A percentile compares a stretch with the other conserved stretches of the same genome.
These are phyloP conservation scores for Beauveria brongniartii DNA, from an alignment of 2,329 filamentous ascomycete species.

Conservation along the genomic window DNA sequence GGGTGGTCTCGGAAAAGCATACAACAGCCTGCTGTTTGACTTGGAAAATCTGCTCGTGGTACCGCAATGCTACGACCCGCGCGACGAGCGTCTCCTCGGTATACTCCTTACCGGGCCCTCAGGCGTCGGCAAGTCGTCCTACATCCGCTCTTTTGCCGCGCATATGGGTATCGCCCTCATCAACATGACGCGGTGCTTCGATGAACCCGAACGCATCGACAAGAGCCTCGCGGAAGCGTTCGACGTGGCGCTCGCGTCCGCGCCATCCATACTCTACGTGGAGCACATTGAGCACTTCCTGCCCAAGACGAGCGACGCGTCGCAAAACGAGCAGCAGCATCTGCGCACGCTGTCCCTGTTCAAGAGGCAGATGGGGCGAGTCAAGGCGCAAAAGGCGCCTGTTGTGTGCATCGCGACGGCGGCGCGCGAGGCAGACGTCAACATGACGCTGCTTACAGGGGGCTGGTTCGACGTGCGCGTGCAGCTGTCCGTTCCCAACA, in stretches of 20 bases:
- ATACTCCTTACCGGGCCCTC: constrained; percentile 71
- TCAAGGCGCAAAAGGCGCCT: constrained; percentile 62
- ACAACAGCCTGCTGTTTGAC: constrained; percentile 16
- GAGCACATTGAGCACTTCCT: constrained; percentile 82
- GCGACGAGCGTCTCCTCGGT: constrained; percentile 31
- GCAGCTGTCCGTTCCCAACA: constrained; percentile 79
- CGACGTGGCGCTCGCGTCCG: constrained; percentile 76
- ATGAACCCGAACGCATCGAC: constrained; percentile 31
- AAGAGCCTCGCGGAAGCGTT: constrained; percentile 32
- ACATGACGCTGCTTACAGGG: constrained; percentile 65
- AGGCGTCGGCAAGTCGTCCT: constrained; percentile 73
- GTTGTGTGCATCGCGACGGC: constrained; percentile 87
- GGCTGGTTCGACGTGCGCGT: constrained; percentile 78
- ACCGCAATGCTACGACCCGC: constrained; percentile 15
- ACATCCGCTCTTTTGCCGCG: constrained; percentile 66
- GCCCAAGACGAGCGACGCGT: constrained; percentile 67
- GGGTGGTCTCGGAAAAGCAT: constrained; percentile 23
- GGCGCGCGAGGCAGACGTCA: constrained; percentile 77
- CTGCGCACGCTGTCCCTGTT: constrained; percentile 79
- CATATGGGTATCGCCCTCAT: constrained; percentile 67
- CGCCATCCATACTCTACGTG: constrained; percentile 85
- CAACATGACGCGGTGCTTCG: constrained; percentile 33
- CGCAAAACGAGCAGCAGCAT: constrained; percentile 87
- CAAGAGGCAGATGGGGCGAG: constrained; percentile 75
- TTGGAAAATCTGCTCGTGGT: constrained; percentile 15